Evolutionary conservation across 495 filamentous ascomycete genomes (phyloP).

Genomic region (Ascodesmis nigricans): DNA sequence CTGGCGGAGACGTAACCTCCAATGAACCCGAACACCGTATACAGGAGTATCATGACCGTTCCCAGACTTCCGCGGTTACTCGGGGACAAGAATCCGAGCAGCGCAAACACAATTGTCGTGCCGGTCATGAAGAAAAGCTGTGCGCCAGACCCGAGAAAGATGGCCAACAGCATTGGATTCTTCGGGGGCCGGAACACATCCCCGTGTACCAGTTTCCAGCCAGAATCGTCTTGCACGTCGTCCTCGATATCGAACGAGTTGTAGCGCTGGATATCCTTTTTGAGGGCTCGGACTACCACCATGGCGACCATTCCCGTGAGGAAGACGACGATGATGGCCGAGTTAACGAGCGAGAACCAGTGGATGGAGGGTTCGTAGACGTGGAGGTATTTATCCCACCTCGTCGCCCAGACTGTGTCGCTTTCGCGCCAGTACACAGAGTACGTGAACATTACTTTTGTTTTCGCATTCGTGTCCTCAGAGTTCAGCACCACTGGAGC

Average conservation of each 20-base stretch:
- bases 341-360: slow-evolving; percentile 94
- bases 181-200: slow-evolving; percentile 85
- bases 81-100: slow-evolving; percentile 83
- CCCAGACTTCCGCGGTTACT: slow-evolving; percentile 84
- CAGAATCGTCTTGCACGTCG: slow-evolving; percentile 88
- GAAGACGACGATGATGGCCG: slow-evolving; percentile 79
- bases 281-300: slow-evolving; percentile 63
- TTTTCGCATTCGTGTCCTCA: slow-evolving; percentile 39
- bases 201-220: slow-evolving; percentile 95
- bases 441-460: slow-evolving; percentile 67
- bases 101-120: slow-evolving; percentile 76
- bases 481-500: slow-evolving; percentile 39
- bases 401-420: slow-evolving; percentile 69
- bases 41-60: slow-evolving; percentile 76
- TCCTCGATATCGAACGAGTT: slow-evolving; percentile 87
- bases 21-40: slow-evolving; percentile 77
- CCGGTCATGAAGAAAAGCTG: slow-evolving; percentile 97
- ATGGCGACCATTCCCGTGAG: slow-evolving; percentile 75
- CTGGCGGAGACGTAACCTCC: slow-evolving; percentile 80
- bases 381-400: slow-evolving; percentile 95
- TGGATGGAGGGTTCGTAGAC: slow-evolving; percentile 92
- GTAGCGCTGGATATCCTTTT: slow-evolving; percentile 88
- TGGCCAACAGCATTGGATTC: slow-evolving; percentile 59
- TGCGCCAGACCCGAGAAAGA: slow-evolving; percentile 80
- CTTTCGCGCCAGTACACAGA: slow-evolving; percentile 68